Evolutionary conservation across 495 filamentous ascomycete species (phyloP), one percentile per base, ranked within the genome.

Genomic region (Aspergillus diversus): DNA sequence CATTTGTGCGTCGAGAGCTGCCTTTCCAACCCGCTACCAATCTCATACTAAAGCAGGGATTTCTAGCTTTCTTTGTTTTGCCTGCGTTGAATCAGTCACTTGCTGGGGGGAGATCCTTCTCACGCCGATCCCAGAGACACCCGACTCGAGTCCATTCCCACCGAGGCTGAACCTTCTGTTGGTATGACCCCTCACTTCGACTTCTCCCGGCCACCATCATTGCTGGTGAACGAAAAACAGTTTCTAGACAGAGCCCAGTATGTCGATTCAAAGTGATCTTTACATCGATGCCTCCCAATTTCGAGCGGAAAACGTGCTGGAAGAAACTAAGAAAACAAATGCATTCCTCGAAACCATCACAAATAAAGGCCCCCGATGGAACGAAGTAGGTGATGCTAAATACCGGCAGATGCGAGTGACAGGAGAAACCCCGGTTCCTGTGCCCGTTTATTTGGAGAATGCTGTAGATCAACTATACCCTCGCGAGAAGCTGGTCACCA

Each of bases 401-500:
- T 83, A 80, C 60, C 70, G 81, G 13, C 66, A 80, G 60, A 76
- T 83, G 77, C 66, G 73, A n/a, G 70, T 71, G 65, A 71, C 73
- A 33, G 80, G 77, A 42, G 69, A 81, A 57, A 78, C 76, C 2
- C 70, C 75, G 7, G 62, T 84, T 4, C 80, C 81, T 7, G 69
- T 67, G 50, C 75, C 78, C 11, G 63, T 74, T 17, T 68, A 75
- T 47, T 63, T 82, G 13, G 63, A 69, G 54, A 76, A 33, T 66
- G 81, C 63, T 69, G 77, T 61, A 63, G 64, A 55, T 35, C 13
- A 7, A 54, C 49, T n/a, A 63, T 87, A 17, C 84, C 81, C 16
- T 85, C 83, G 1, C 71, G 83, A 7, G 81, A 86, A 11, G 13
- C 71, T 4, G 77, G 75, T 5, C 73, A 82, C 54, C 55, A 71